phyloP scores from a whole-genome alignment of 2,329 filamentous ascomycete species.

The Penicillium sp. region DNA sequence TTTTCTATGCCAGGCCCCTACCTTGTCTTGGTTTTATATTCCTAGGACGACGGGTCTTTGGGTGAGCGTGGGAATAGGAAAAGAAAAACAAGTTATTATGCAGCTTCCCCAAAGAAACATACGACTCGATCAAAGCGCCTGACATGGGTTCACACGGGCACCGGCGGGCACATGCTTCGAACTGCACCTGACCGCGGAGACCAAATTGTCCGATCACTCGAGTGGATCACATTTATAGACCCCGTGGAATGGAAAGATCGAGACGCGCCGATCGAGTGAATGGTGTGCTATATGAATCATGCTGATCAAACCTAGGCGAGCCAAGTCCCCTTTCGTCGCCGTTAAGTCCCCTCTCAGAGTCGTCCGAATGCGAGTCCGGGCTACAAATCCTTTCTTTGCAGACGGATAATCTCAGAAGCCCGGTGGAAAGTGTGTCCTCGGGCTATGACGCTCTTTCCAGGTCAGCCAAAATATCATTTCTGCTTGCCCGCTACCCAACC shows the following conservation, averaged over 20 bases:
- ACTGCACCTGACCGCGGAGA: conserved; percentile 19
- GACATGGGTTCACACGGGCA: neutral
- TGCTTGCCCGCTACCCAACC: neutral
- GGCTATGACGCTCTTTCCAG: conserved; percentile 71
- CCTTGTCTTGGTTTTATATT: conserved; percentile 20
- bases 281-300: conserved; percentile 6
- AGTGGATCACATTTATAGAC: conserved; percentile 17
- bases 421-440: conserved; percentile 66
- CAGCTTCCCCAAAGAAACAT: neutral
- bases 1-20: neutral
- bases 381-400: conserved; percentile 49
- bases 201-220: conserved; percentile 16
- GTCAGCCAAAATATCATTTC: conserved; percentile 48
- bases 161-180: conserved; percentile 7
- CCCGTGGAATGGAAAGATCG: conserved; percentile 15
- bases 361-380: conserved; percentile 33
- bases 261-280: conserved; percentile 15
- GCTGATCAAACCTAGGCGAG: conserved; percentile 33
- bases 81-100: neutral
- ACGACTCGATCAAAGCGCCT: neutral
- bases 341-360: conserved; percentile 36
- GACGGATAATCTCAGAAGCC: conserved; percentile 65
- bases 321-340: conserved; percentile 41
- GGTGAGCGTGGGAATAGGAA: conserved; percentile 4
- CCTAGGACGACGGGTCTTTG: conserved; percentile 9